Conservation (phyloP, 768 basidiomycete species). For the Amanita pallidorosea region DNA sequence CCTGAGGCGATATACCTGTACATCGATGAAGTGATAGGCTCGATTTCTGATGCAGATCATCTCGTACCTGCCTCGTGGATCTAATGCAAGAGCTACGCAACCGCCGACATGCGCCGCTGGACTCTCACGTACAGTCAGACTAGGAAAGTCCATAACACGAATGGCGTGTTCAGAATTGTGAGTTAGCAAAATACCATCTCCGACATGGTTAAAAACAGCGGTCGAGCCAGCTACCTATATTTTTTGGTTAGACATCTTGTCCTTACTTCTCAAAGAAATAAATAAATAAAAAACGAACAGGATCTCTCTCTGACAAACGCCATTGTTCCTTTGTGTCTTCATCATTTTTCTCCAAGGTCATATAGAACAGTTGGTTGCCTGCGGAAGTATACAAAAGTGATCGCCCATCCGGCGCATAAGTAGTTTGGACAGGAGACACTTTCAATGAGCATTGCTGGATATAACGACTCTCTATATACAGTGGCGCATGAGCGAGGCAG, state of each 20-base stretch:
- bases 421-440: slow-evolving; percentile 51
- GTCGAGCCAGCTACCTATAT: slow-evolving; percentile 45
- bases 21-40: slow-evolving; percentile 4
- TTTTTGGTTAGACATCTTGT: not conserved
- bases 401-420: slow-evolving; percentile 65
- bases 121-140: slow-evolving; percentile 44
- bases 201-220: slow-evolving; percentile 66
- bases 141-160: slow-evolving; percentile 62
- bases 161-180: slow-evolving; percentile 55
- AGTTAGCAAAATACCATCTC: slow-evolving; percentile 60
- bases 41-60: not conserved
- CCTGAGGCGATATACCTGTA: slow-evolving; percentile 68
- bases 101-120: slow-evolving; percentile 73
- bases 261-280: too few relatives aligned
- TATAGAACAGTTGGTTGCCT: slow-evolving; percentile 48
- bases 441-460: slow-evolving; percentile 51
- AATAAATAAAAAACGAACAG: slow-evolving; percentile 19
- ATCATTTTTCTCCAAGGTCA: slow-evolving; percentile 42
- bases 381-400: slow-evolving; percentile 53
- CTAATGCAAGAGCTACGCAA: slow-evolving; percentile 65
- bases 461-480: slow-evolving; percentile 50
- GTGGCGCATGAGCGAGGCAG: not conserved
- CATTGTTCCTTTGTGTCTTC: slow-evolving; percentile 40
- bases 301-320: slow-evolving; percentile 38
- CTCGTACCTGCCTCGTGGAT: slow-evolving; percentile 63